phyloP scores from a whole-genome alignment of 352 stramenopile species.

The Phytophthora fragariaefolia region DNA sequence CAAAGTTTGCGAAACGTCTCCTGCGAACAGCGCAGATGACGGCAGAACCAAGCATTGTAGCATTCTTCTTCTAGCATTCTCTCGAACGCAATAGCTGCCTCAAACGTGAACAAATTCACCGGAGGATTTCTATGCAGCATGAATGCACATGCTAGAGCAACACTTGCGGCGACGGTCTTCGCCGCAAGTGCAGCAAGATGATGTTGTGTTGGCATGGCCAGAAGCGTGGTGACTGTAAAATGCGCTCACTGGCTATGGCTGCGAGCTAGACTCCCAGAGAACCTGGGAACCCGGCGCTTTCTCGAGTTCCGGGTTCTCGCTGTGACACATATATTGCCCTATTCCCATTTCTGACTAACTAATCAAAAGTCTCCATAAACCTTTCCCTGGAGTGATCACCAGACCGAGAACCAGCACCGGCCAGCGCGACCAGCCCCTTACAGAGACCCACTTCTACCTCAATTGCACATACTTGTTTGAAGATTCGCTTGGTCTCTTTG shows the following conservation, averaged over 20 bases:
- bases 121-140: conserved; percentile 16
- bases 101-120: conserved; percentile 13
- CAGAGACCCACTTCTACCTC: too few species aligned
- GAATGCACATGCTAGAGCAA: conserved; percentile 9
- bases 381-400: background rate
- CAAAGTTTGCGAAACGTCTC: conserved; percentile 16
- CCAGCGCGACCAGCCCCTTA: background rate
- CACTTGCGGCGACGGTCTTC: conserved; percentile 1
- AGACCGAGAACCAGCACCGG: background rate
- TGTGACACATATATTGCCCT: background rate
- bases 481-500: too few species aligned
- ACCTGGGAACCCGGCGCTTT: background rate
- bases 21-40: conserved; percentile 21
- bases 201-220: background rate
- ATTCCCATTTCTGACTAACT: background rate
- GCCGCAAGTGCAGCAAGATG: background rate
- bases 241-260: background rate
- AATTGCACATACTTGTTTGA: too few species aligned
- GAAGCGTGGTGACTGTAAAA: background rate
- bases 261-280: background rate
- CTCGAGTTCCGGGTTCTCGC: background rate
- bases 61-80: conserved; percentile 5
- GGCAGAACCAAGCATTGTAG: conserved; percentile 20
- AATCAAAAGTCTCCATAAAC: background rate
- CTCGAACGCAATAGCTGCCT: conserved; percentile 9